Base-by-base conservation (phyloP, 2,329 filamentous ascomycete species). In the Arthrobotrys sphaeroides region DNA sequence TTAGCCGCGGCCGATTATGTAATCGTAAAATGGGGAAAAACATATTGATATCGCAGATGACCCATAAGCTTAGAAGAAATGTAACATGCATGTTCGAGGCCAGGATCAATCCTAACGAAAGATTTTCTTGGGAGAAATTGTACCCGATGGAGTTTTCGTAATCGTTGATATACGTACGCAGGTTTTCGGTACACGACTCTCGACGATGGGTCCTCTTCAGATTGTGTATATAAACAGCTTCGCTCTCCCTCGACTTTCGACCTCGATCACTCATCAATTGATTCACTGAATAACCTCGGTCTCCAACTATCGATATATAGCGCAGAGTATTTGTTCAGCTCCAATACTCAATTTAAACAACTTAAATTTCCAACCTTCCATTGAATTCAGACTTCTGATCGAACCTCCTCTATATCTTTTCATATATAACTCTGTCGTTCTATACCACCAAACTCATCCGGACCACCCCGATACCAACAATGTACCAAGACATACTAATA, bases 131-230 rank as follows among this genome's bases (percentile, higher is more conserved):
- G n/a, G n/a, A n/a, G n/a, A n/a, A n/a, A n/a, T n/a, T n/a, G n/a
- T n/a, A n/a, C n/a, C 18, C 31, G 51, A 22, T 20, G 28, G 43
- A 55, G 51, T 10, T 24, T 55, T 55, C 51, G 51, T 55, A 55
- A 55, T 55, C 51, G 10, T n/a, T 22, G 51, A 55, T 38, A 36
- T 55, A 55, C 51, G 51, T 55, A 55, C 38, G 51, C 51, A 53
- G 26, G 10, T 16, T 28, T 28, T 33, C n/a, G 26, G 10, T 20
- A 24, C 20, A 16, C 5, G 18, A 33, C 18, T 12, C 20, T 6
- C 7, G 22, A 28, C 12, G 45, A 28, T 16, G 24, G 5, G 7
- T 3, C 7, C 24, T 16, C 12, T 1, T 49, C 28, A 4, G 45
- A 53, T 53, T 6, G 47, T 55, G 51, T 55, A 55, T 55, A 38